phyloP scores from a whole-genome alignment of 2,329 filamentous ascomycete genomes.

The Scedosporium minutisporum region DNA sequence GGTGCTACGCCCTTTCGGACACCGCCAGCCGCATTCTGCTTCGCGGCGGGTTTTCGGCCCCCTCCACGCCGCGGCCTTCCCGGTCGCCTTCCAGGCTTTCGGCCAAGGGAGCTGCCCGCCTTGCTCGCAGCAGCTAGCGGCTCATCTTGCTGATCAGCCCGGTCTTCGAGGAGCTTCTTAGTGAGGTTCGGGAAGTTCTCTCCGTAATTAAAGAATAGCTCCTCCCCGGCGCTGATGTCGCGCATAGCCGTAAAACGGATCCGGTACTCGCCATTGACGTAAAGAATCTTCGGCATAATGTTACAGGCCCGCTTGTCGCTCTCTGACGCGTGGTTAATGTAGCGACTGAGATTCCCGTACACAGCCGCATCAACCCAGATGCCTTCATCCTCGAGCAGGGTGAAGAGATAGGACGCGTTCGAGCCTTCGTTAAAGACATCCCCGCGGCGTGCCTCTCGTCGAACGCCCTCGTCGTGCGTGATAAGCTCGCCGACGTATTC shows the following conservation, averaged over 20 bases:
- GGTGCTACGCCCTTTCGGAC: background rate
- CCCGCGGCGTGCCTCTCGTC: conserved; percentile 52
- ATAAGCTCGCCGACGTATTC: conserved; percentile 77
- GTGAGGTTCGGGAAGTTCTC: conserved; percentile 55
- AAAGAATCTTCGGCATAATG: conserved; percentile 53
- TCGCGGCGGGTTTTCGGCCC: background rate
- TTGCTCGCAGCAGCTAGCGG: background rate
- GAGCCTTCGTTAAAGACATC: conserved; percentile 46
- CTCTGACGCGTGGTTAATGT: conserved; percentile 67
- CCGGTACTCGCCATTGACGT: conserved; percentile 66
- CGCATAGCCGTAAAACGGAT: conserved; percentile 64
- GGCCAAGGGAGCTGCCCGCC: background rate
- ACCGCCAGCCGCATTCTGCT: background rate
- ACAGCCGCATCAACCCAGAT: conserved; percentile 66
- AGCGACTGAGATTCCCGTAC: conserved; percentile 71
- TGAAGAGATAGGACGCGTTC: conserved; percentile 56
- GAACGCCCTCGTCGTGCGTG: conserved; percentile 57
- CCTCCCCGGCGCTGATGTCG: conserved; percentile 61
- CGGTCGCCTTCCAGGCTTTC: background rate
- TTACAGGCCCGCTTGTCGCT: conserved; percentile 45
- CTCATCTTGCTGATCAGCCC: conserved; percentile 1
- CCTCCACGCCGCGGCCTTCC: background rate
- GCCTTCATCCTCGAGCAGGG: conserved; percentile 48
- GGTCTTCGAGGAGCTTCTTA: conserved; percentile 28
- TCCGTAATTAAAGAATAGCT: conserved; percentile 76